These are phyloP conservation scores for Lactarius pseudohatsudake DNA, from an alignment of 768 basidiomycete genomes.

Conservation along the genomic window DNA sequence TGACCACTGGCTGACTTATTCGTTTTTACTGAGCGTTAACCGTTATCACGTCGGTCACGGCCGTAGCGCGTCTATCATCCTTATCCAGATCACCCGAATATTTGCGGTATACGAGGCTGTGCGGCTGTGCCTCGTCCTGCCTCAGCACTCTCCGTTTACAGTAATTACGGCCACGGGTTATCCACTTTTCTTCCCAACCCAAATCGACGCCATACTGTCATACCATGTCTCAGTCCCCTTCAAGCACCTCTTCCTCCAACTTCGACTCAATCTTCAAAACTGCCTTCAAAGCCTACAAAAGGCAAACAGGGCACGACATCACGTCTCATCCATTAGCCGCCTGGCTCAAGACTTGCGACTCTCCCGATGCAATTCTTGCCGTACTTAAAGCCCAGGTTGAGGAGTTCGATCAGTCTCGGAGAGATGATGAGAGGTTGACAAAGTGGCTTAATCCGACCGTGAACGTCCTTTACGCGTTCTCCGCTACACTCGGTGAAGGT, in stretches of 20 bases:
- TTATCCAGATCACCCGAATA: too few relatives aligned
- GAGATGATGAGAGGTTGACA: background rate
- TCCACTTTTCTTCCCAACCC: too few relatives aligned
- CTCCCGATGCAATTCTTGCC: background rate
- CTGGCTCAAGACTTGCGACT: background rate
- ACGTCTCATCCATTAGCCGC: background rate
- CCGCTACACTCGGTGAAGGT: background rate
- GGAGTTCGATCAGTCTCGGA: background rate
- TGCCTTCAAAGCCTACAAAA: background rate
- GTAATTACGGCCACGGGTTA: too few relatives aligned
- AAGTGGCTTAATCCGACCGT: slow-evolving; percentile 1
- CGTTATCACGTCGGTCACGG: too few relatives aligned
- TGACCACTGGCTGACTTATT: too few relatives aligned
- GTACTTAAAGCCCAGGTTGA: background rate
- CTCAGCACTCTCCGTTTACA: too few relatives aligned
- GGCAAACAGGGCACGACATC: background rate
- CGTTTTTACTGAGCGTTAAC: too few relatives aligned
- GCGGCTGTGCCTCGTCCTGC: too few relatives aligned
- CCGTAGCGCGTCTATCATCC: too few relatives aligned
- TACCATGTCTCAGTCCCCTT: background rate
- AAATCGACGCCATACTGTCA: too few relatives aligned
- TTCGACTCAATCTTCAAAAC: background rate
- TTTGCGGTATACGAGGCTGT: too few relatives aligned
- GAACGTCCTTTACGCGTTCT: background rate
- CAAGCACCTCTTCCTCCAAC: background rate